Evolutionary conservation across 257 asterid species (phyloP).

Genomic region (Plantago ovata): DNA sequence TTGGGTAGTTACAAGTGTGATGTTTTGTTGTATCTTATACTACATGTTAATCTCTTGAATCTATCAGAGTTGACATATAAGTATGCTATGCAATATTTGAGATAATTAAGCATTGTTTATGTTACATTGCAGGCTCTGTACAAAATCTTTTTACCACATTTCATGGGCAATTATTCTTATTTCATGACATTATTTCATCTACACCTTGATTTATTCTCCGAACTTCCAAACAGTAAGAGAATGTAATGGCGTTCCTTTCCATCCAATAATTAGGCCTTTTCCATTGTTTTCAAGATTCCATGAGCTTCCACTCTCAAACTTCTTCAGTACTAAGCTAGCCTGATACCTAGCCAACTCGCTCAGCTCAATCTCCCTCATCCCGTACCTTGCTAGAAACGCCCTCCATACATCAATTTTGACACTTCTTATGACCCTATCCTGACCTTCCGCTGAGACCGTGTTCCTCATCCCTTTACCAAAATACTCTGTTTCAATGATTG

Average conservation of each 20-base stretch:
- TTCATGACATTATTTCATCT: too few species aligned
- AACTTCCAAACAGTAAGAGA: slow-evolving; percentile 46
- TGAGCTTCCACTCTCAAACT: slow-evolving; percentile 31
- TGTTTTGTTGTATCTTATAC: too few species aligned
- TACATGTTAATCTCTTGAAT: too few species aligned
- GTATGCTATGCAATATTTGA: too few species aligned
- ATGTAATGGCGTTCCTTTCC: slow-evolving; percentile 53
- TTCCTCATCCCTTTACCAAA: slow-evolving; percentile 49
- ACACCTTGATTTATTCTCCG: too few species aligned
- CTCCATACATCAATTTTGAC: slow-evolving; percentile 66
- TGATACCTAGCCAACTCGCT: slow-evolving; percentile 46
- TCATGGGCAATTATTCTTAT: too few species aligned
- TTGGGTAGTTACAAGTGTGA: too few species aligned
- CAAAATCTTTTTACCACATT: too few species aligned
- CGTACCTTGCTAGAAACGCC: slow-evolving; percentile 42
- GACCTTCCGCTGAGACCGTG: slow-evolving; percentile 44
- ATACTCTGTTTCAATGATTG: slow-evolving; percentile 33
- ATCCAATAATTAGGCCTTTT: slow-evolving; percentile 37
- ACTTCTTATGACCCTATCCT: slow-evolving; percentile 40
- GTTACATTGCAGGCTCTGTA: too few species aligned
- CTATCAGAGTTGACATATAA: too few species aligned
- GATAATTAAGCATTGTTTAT: too few species aligned
- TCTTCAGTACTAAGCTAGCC: slow-evolving; percentile 37
- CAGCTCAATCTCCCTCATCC: slow-evolving; percentile 40
- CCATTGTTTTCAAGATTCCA: slow-evolving; percentile 38